phyloP scores from a whole-genome alignment of 1,284 basidiomycete genomes.

The Sanghuangporus weigelae region DNA sequence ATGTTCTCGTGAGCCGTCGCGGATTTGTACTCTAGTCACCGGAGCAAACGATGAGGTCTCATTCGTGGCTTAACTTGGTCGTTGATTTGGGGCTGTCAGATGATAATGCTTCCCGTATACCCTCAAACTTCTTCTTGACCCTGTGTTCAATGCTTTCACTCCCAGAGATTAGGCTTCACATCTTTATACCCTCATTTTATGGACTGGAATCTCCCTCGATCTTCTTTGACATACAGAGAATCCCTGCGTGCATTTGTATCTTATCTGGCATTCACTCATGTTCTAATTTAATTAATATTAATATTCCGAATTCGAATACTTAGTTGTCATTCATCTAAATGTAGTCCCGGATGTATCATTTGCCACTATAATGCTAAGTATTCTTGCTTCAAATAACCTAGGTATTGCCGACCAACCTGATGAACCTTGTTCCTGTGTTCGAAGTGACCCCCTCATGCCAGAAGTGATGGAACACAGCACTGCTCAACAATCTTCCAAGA shows the following conservation, averaged over 20 bases:
- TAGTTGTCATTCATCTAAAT: neutral
- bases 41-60: no score
- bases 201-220: neutral
- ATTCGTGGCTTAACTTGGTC: neutral
- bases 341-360: neutral
- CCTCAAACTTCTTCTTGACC: neutral
- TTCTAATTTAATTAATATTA: neutral
- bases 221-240: neutral
- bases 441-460: no score
- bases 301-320: neutral
- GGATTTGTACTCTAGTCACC: no score
- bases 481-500: no score
- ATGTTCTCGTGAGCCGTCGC: conserved; percentile 24
- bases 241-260: neutral
- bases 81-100: neutral
- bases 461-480: no score
- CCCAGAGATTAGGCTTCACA: neutral
- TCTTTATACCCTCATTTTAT: neutral
- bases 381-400: no score
- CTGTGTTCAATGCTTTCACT: neutral
- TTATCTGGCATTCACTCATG: neutral
- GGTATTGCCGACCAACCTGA: no score
- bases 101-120: neutral
- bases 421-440: no score
- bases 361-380: neutral